Evolutionary conservation across 1,284 basidiomycete species (phyloP), one percentile per base, ranked within the genome.

Genomic region (Rhodotorula glutinis): DNA sequence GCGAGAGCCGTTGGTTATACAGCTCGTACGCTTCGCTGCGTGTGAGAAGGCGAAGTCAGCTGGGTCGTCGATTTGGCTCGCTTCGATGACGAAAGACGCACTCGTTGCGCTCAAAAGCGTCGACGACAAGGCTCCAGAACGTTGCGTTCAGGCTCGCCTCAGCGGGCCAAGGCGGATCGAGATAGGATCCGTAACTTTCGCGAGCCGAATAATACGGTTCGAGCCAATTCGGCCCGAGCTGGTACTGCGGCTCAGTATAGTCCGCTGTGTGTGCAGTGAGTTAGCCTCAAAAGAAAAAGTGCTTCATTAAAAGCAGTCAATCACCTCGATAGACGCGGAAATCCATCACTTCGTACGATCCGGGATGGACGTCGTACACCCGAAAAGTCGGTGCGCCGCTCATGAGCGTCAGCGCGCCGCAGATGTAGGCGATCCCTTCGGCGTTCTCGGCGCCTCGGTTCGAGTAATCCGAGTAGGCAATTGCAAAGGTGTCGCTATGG

Each of bases 71-170:
- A 10, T 3, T 16, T 14, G 25, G 14, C n/a, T n/a, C n/a, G n/a
- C n/a, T n/a, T n/a, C n/a, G n/a, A n/a, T n/a, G n/a, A n/a, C n/a
- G n/a, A n/a, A n/a, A n/a, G n/a, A 33, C 81, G 3, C 78, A 78
- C 57, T 83, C 81, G 70, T 86, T 82, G n/a, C 75, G 66, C 58
- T 78, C 81, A 64, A 86, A 84, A 0, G 80, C 82, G 64, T 85
- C 84, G 0, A 85, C 86, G 4, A 86, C 79, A 61, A 79, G 77
- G 73, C 86, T 85, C 86, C 86, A 87, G 78, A 86, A 87, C 16
- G 81, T 76, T 3, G 84, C 81, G 61, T 78, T 77, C 27, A 83
- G 77, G 7, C 78, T 69, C 3, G 74, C 73, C 23, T 49, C 33
- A 4, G 19, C 33, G 8, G 51, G 63, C 21, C 67, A 60, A 4